phyloP scores from a whole-genome alignment of 139 green algal genomes.

The Nannochloris sp. region DNA sequence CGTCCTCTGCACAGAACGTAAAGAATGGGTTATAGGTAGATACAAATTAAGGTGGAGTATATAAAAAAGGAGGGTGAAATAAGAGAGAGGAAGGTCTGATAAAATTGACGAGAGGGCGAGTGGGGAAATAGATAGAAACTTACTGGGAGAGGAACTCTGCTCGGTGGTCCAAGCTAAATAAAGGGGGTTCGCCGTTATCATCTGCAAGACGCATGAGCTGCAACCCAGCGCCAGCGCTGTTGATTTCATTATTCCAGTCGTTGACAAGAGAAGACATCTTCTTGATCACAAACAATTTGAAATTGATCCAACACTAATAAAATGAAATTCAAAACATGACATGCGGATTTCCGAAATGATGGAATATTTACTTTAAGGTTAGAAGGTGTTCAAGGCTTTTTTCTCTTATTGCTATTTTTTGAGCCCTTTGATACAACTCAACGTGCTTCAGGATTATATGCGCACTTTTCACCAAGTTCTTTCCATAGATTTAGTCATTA shows the following conservation, averaged over 20 bases:
- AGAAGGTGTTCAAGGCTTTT: too few relatives aligned
- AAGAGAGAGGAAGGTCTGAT: background rate
- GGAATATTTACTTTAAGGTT: too few relatives aligned
- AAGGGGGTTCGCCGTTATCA: too few relatives aligned
- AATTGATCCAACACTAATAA: background rate
- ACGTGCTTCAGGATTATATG: too few relatives aligned
- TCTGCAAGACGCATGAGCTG: background rate
- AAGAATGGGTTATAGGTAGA: background rate
- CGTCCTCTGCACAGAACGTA: constrained; percentile 9
- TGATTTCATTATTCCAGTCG: constrained; percentile 14
- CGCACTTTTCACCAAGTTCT: too few relatives aligned
- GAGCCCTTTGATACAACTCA: too few relatives aligned
- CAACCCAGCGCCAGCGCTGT: background rate
- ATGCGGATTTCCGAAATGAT: too few relatives aligned
- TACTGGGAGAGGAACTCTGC: constrained; percentile 14
- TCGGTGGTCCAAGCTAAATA: constrained; percentile 26
- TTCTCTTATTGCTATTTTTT: too few relatives aligned
- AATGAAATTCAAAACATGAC: too few relatives aligned
- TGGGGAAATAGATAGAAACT: too few relatives aligned
- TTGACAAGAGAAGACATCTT: constrained; percentile 2
- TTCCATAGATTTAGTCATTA: too few relatives aligned
- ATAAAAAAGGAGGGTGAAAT: background rate
- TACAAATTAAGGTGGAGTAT: background rate
- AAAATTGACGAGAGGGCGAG: background rate
- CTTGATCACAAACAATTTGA: background rate